Conservation (phyloP, 345 rosid species). For the Eucalyptus marginata region DNA sequence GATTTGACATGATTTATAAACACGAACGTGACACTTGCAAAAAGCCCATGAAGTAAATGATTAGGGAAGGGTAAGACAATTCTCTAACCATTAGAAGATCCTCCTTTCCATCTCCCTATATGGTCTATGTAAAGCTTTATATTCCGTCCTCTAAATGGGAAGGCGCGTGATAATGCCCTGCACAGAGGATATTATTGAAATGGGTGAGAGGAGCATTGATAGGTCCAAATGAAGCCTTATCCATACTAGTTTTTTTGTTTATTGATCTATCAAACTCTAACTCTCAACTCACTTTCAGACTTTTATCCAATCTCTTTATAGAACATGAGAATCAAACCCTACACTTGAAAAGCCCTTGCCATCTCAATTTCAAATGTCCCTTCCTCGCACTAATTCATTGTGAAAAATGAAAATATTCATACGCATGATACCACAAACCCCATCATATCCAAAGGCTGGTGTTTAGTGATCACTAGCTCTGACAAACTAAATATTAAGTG, state of each 20-base stretch:
- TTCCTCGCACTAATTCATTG: background rate
- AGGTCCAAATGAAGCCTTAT: background rate
- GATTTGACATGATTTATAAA: background rate
- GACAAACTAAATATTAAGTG: background rate
- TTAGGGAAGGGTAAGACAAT: background rate
- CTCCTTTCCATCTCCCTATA: background rate
- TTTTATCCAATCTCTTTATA: too few relatives aligned
- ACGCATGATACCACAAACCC: background rate
- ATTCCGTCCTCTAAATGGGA: background rate
- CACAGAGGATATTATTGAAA: background rate
- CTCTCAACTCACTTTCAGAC: too few relatives aligned
- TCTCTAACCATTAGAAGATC: background rate
- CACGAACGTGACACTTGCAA: background rate
- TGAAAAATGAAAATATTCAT: background rate
- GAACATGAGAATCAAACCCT: too few relatives aligned
- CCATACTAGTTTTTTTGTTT: background rate
- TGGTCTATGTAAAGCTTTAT: background rate
- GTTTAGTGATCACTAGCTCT: background rate
- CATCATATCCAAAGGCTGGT: background rate
- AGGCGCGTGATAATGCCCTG: background rate
- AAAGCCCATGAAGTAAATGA: background rate
- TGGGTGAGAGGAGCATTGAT: background rate
- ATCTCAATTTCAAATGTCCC: background rate
- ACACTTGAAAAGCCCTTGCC: background rate
- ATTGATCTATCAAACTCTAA: too few relatives aligned